Base-by-base conservation (phyloP, 2,329 filamentous ascomycete species). In the Pseudopyricularia cyperi region DNA sequence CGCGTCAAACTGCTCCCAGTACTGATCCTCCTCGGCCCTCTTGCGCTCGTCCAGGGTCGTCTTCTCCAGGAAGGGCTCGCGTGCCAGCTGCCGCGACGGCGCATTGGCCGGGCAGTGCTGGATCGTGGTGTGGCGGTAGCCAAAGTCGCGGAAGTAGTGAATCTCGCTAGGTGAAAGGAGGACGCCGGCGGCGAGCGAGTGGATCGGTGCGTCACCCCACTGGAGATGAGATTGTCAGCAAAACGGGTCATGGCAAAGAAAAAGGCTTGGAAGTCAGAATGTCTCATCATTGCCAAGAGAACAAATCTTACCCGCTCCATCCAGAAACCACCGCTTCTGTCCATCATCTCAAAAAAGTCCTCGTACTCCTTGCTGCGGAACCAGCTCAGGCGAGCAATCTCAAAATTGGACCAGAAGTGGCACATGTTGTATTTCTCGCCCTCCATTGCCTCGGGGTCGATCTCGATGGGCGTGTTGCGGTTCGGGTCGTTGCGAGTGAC, bases 361-460 rank as follows among this genome's bases (percentile, higher is more conserved):
- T 95, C 86, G 66, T 98, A 98, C 64, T 89, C 87, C 70, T 95
- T 91, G 73, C 90, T 96, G 60, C 93, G 82, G 79, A 97, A 97
- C 82, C 89, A 98, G 70, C 88, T 85, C 55, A 98, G 78, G 54
- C 83, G 82, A 14, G 93, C 93, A 70, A 98, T 98, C 69, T 98
- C 93, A 60, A 98, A 98, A 68, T 98, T 98, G 67, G 89, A 95
- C 93, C 93, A 98, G 74, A 96, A 98, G 73, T 98, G 93, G 67
- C 93, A 98, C 93, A 98, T 98, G 72, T 98, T 98, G 76, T 98
- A 98, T 61, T 83, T 87, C 67, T 98, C 93, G 57, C 89, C 89
- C 65, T 97, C 91, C 93, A 98, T 98, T 42, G 83, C 80, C 63
- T 97, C 90, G 0, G 85, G 83, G 62, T 97, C 89, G 53, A 96